Conservation (phyloP, 2,329 filamentous ascomycete species). For the Cordyceps militaris region DNA sequence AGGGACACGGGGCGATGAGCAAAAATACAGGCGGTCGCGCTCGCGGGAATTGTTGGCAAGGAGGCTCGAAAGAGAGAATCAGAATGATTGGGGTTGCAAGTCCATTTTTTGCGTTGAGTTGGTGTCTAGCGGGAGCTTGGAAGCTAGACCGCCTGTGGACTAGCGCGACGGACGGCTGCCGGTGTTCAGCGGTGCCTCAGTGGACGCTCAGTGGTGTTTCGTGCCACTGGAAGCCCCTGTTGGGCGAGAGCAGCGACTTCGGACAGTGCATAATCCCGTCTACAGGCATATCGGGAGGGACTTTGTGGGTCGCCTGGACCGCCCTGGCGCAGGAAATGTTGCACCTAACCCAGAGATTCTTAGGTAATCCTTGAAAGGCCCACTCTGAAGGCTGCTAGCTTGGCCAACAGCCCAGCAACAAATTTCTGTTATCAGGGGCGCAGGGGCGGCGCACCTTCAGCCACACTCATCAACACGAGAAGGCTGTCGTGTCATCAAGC, state of each 20-base stretch:
- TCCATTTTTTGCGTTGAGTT: constrained; percentile 16
- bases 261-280: constrained; percentile 9
- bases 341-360: constrained; percentile 11
- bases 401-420: no score
- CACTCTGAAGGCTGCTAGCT: neutral
- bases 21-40: constrained; percentile 7
- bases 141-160: constrained; percentile 7
- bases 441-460: neutral
- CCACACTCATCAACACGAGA: neutral
- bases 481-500: neutral
- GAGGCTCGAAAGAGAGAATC: constrained; percentile 8
- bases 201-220: neutral
- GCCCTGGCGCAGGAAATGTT: neutral
- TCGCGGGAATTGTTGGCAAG: constrained; percentile 14
- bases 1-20: constrained; percentile 4
- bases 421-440: neutral
- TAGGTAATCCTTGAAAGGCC: constrained; percentile 2
- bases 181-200: constrained; percentile 9
- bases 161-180: constrained; percentile 13
- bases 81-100: constrained; percentile 14
- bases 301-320: neutral
- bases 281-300: constrained; percentile 10
- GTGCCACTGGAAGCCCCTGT: neutral
- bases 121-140: constrained; percentile 12
- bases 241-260: neutral